These are phyloP conservation scores for Raffaelea ambrosiae DNA, from an alignment of 2,329 filamentous ascomycete species.

Conservation along the genomic window DNA sequence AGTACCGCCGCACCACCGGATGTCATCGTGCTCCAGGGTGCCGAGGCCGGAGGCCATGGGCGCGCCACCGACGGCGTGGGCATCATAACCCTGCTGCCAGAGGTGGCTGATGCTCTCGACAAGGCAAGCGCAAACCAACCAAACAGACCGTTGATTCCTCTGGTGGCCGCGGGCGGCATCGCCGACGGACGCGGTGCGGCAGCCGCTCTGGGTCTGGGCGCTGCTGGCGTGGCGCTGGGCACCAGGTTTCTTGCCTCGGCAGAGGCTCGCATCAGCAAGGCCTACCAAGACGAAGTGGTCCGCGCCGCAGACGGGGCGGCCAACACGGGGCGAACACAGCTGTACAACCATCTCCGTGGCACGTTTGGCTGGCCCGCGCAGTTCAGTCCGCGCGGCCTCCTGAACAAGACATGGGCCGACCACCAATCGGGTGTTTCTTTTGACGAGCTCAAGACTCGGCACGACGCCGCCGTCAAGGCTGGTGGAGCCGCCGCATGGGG, in stretches of 20 bases:
- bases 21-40: slow-evolving; percentile 53
- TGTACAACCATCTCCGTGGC: slow-evolving; percentile 36
- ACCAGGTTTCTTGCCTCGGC: slow-evolving; percentile 51
- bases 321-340: slow-evolving; percentile 29
- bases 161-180: slow-evolving; percentile 54
- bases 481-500: slow-evolving; percentile 22
- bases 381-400: slow-evolving; percentile 29
- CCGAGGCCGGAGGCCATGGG: slow-evolving; percentile 54
- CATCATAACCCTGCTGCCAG: slow-evolving; percentile 48
- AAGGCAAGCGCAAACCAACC: slow-evolving; percentile 22
- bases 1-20: slow-evolving; percentile 47
- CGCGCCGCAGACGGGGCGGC: slow-evolving; percentile 29
- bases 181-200: slow-evolving; percentile 45
- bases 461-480: slow-evolving; percentile 27
- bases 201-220: slow-evolving; percentile 45
- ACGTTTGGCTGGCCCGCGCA: slow-evolving; percentile 32
- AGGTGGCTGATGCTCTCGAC: slow-evolving; percentile 42
- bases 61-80: slow-evolving; percentile 46
- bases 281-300: slow-evolving; percentile 33
- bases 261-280: slow-evolving; percentile 29
- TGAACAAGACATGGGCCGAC: slow-evolving; percentile 31
- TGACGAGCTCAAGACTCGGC: slow-evolving; percentile 30
- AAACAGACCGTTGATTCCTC: slow-evolving; percentile 16
- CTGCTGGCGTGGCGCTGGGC: slow-evolving; percentile 49
- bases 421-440: slow-evolving; percentile 29